Conservation (phyloP, 2,329 filamentous ascomycete species). For the Pseudogymnoascus sp. region DNA sequence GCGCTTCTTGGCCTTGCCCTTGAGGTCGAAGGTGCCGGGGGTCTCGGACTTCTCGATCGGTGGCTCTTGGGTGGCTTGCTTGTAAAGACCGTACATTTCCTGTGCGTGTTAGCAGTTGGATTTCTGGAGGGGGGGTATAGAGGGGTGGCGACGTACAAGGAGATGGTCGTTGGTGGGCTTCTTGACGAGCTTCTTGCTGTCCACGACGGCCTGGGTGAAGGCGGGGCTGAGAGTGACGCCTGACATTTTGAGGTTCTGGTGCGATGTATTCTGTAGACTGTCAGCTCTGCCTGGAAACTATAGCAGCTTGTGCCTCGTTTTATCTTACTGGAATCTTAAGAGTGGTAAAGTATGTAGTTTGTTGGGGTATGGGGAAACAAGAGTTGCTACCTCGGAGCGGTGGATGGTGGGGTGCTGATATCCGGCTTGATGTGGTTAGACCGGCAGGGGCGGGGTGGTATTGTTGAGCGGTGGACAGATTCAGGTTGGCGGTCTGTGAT, state of each 20-base stretch:
- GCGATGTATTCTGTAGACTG: neutral
- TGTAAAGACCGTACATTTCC: slow-evolving; percentile 39
- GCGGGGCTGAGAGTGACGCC: slow-evolving; percentile 12
- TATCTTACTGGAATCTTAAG: neutral
- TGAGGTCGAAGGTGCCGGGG: slow-evolving; percentile 64
- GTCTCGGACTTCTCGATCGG: slow-evolving; percentile 32
- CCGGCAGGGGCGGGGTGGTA: neutral
- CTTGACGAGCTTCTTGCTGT: slow-evolving; percentile 59
- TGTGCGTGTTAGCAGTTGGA: neutral
- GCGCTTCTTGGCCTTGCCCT: slow-evolving; percentile 73
- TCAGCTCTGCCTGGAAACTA: neutral
- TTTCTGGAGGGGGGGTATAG: neutral
- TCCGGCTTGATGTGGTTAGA: neutral
- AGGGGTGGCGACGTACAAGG: slow-evolving; percentile 31
- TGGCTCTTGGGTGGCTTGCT: slow-evolving; percentile 34
- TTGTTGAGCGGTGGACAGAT: slow-evolving; percentile 6
- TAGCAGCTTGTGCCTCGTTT: neutral
- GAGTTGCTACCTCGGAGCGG: neutral
- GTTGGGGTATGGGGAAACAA: neutral
- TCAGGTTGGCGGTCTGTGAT: neutral
- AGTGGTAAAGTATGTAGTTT: neutral
- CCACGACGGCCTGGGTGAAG: slow-evolving; percentile 50
- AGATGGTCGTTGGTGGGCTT: slow-evolving; percentile 59
- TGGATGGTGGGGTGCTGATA: slow-evolving; percentile 2
- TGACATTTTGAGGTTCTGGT: neutral